A percentile compares a stretch with the other conserved stretches of the same genome.
Conservation (phyloP, 495 filamentous ascomycete species). For the Neurospora sp. region DNA sequence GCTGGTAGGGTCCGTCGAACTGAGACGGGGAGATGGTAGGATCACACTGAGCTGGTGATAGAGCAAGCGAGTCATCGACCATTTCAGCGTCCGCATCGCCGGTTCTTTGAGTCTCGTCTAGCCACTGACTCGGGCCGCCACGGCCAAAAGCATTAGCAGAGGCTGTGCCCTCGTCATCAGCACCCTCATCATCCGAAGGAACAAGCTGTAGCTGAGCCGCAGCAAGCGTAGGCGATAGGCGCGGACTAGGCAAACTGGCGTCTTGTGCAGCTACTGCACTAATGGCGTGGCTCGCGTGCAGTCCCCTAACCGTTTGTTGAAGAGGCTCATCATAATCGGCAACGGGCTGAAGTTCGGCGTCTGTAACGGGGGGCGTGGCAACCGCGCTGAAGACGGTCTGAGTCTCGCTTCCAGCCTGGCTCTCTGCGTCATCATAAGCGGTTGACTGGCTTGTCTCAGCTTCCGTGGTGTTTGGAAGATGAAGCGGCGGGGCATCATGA, state of each 20-base stretch:
- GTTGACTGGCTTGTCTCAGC: slow-evolving; percentile 35
- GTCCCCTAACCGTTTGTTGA: slow-evolving; percentile 26
- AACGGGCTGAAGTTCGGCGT: slow-evolving; percentile 41
- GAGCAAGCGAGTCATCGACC: slow-evolving; percentile 2
- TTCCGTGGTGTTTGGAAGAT: slow-evolving; percentile 28
- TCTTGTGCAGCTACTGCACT: slow-evolving; percentile 66
- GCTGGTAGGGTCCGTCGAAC: slow-evolving; percentile 13
- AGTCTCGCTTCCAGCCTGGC: slow-evolving; percentile 34
- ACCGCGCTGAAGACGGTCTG: slow-evolving; percentile 43
- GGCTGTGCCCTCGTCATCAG: slow-evolving; percentile 20
- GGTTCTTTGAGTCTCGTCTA: slow-evolving; percentile 20
- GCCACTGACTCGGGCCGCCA: slow-evolving; percentile 12
- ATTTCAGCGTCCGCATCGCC: slow-evolving; percentile 15
- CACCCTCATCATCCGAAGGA: slow-evolving; percentile 30
- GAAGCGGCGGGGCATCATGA: slow-evolving; percentile 7
- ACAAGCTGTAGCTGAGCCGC: slow-evolving; percentile 51
- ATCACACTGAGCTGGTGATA: neutral
- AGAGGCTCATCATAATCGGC: slow-evolving; percentile 35
- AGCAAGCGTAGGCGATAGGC: slow-evolving; percentile 82
- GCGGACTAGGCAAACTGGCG: slow-evolving; percentile 87
- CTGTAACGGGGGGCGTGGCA: slow-evolving; percentile 47
- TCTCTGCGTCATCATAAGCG: slow-evolving; percentile 35
- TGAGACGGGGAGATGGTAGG: slow-evolving; percentile 6
- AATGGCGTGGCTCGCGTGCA: slow-evolving; percentile 36
- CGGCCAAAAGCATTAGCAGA: slow-evolving; percentile 3